These are phyloP conservation scores for Dysphania ambrosioides DNA, from an alignment of 148 eudicot genomes.

Conservation along the genomic window DNA sequence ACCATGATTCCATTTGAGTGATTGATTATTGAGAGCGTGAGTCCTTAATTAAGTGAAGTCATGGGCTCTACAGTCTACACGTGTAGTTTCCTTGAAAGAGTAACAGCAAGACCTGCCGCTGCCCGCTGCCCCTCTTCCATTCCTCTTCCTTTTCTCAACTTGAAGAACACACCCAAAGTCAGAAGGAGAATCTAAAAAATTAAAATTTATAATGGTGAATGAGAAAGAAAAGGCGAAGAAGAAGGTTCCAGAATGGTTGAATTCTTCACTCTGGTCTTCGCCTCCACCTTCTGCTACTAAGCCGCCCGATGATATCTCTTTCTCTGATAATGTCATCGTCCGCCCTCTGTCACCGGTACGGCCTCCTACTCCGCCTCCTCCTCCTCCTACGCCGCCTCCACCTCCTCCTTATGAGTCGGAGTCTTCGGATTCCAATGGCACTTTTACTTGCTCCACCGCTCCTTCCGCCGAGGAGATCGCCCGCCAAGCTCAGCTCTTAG, in stretches of 20 bases:
- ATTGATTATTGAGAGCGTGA: no score
- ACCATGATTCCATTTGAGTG: no score
- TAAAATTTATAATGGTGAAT: no score
- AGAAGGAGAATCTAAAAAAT: no score
- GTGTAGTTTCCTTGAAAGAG: no score
- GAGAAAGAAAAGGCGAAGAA: slow-evolving; percentile 26
- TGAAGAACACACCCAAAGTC: no score
- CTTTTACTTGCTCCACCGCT: slow-evolving; percentile 26
- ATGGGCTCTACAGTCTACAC: no score
- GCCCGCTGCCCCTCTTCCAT: no score
- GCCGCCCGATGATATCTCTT: no score
- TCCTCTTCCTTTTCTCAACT: no score
- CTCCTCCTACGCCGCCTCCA: slow-evolving; percentile 30
- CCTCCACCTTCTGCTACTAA: slow-evolving; percentile 30
- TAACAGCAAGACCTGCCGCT: no score
- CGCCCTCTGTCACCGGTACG: slow-evolving; percentile 26
- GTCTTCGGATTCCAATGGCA: slow-evolving; percentile 36
- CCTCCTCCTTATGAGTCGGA: slow-evolving; percentile 27
- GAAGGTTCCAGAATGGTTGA: slow-evolving; percentile 85
- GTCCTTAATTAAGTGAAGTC: no score
- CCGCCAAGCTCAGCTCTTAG: slow-evolving; percentile 73
- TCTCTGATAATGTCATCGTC: neutral
- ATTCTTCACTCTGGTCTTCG: slow-evolving; percentile 84
- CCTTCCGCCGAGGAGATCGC: slow-evolving; percentile 55
- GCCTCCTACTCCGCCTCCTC: slow-evolving; percentile 29